Percentiles rank a stretch among this genome's conserved stretches.
Conservation (phyloP, 2,329 filamentous ascomycete genomes). For the Capronia epimyces region DNA sequence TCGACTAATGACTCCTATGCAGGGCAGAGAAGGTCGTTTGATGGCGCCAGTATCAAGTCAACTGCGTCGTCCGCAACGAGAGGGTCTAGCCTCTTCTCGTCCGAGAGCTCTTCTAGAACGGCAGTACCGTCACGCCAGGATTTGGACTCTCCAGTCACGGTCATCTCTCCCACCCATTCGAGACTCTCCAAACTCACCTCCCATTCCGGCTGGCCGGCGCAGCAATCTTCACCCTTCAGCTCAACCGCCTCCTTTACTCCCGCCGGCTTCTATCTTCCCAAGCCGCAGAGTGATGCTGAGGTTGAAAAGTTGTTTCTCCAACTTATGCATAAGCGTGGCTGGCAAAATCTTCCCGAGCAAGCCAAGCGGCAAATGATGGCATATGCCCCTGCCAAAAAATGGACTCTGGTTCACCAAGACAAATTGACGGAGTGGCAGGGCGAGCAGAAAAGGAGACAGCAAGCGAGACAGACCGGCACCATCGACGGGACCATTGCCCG, state of each 20-base stretch:
- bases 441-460: slow-evolving; percentile 80
- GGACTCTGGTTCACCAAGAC: slow-evolving; percentile 94
- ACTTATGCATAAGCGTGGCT: slow-evolving; percentile 95
- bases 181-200: slow-evolving; percentile 38
- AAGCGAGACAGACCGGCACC: slow-evolving; percentile 65
- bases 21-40: slow-evolving; percentile 54
- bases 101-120: slow-evolving; percentile 47
- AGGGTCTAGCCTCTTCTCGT: slow-evolving; percentile 52
- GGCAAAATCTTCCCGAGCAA: slow-evolving; percentile 94
- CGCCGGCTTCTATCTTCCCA: slow-evolving; percentile 58
- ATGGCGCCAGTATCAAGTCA: slow-evolving; percentile 62
- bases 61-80: slow-evolving; percentile 55
- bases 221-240: slow-evolving; percentile 44
- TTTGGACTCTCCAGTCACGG: slow-evolving; percentile 30
- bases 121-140: slow-evolving; percentile 30
- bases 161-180: slow-evolving; percentile 36
- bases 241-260: slow-evolving; percentile 48
- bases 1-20: slow-evolving; percentile 48
- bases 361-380: slow-evolving; percentile 92
- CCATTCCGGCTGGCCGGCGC: slow-evolving; percentile 40
- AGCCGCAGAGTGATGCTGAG: slow-evolving; percentile 72
- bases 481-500: slow-evolving; percentile 58
- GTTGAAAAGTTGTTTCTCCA: slow-evolving; percentile 89
- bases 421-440: slow-evolving; percentile 88
- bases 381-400: slow-evolving; percentile 91